Base-by-base conservation (phyloP, 495 filamentous ascomycete genomes). In the Neurospora tetraspora region DNA sequence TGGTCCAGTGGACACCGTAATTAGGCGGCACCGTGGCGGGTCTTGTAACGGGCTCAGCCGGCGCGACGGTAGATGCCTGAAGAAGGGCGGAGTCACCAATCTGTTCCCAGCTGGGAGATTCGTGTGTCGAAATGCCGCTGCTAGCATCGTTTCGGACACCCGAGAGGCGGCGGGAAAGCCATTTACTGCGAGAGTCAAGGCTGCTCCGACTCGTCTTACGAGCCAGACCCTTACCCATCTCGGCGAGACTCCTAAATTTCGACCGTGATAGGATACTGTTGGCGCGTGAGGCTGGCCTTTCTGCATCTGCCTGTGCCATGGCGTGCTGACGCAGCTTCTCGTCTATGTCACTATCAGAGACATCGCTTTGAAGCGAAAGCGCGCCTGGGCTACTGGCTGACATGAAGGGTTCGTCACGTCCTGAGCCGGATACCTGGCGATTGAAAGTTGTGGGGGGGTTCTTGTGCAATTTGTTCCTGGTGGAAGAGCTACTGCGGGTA, bases 1-100 rank as follows among this genome's bases (percentile, higher is more conserved):
- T 82, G 43, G 88, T 81, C 77, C 72, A 3, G 85, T 80, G 27
- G 87, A 86, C 14, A 61, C 78, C 74, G 31, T 80, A 73, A n/a
- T 74, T 72, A 2, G 75, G 76, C 38, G 78, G 79, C 9, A 75
- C 74, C 42, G 81, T 76, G n/a, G 74, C 74, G n/a, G 83, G 85
- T 53, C 77, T 80, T 18, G 80, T 78, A 18, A 76, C 45, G 36
- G 68, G 61, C n/a, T 40, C 69, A 31, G 76, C 79, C 34, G 69
- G 79, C 36, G 79, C 78, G 72, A 78, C 77, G 14, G 75, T 76
- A 36, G 78, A 78, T 27, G 83, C 77, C 39, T 82, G 53, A 61
- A 61, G 53, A 61, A 61, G 53, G 23, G 27, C 12, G 6, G 53
- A 61, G 53, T 61, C 84, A 69, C 79, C 82, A 71, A 87, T 84